Conservation (phyloP, 805 yeast species). For the Yamadazyma kitorensis region DNA sequence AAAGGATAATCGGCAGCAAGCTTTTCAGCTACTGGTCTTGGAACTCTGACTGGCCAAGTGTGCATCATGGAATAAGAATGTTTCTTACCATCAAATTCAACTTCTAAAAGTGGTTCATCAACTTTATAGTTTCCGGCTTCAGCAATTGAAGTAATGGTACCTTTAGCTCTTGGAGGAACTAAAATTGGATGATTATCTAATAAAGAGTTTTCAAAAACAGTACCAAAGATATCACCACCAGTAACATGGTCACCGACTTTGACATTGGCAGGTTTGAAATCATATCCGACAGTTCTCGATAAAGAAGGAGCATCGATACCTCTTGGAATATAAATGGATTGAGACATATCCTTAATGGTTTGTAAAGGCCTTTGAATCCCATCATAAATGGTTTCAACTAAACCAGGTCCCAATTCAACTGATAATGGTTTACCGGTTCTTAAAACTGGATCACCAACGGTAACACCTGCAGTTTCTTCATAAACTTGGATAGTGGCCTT, state of each 20-base stretch:
- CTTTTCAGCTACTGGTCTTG: constrained; percentile 97
- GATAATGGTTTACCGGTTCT: constrained; percentile 99
- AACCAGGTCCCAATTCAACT: constrained; percentile 98
- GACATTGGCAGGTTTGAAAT: constrained; percentile 74
- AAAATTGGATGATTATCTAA: constrained; percentile 89
- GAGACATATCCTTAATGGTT: constrained; percentile 82
- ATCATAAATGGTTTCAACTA: constrained; percentile 98
- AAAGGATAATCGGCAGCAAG: constrained; percentile 91
- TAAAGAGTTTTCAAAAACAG: constrained; percentile 90
- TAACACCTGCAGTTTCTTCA: constrained; percentile 99
- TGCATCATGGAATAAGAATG: constrained; percentile 89
- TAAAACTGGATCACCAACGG: constrained; percentile 97
- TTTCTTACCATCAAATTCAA: constrained; percentile 89
- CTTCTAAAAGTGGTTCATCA: constrained; percentile 86
- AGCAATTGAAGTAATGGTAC: constrained; percentile 89
- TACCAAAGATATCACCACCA: constrained; percentile 97
- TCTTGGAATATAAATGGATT: constrained; percentile 96
- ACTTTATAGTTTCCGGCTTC: constrained; percentile 87
- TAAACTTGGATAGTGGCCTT: constrained; percentile 98
- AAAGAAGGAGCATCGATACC: constrained; percentile 98
- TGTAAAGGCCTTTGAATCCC: constrained; percentile 99
- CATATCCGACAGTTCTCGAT: constrained; percentile 76
- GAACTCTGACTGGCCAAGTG: constrained; percentile 99
- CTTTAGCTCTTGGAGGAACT: constrained; percentile 97
- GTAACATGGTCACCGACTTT: constrained; percentile 96